Conservation (phyloP, 257 asterid genomes). For the Cruciata laevipes region DNA sequence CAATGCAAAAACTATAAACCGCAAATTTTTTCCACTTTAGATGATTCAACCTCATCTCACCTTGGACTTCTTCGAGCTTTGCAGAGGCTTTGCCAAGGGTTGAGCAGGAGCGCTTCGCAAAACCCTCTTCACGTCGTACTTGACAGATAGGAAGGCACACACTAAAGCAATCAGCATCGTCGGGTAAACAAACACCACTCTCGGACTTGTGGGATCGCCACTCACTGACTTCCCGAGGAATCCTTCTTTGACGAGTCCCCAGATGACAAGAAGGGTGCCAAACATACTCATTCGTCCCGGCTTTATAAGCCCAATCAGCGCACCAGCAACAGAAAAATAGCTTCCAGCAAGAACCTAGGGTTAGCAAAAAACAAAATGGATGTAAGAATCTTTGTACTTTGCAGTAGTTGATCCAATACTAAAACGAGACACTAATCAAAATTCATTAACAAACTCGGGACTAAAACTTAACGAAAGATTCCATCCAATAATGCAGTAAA, state of each 20-base stretch:
- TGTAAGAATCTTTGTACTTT: neutral
- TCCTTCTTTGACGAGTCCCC: constrained; percentile 99
- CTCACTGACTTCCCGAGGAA: constrained; percentile 63
- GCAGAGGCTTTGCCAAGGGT: constrained; percentile 68
- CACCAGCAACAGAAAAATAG: constrained; percentile 91
- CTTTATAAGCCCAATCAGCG: constrained; percentile 63
- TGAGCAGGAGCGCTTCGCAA: constrained; percentile 38
- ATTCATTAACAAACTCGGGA: neutral
- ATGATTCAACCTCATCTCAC: constrained; percentile 37
- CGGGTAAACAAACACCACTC: constrained; percentile 74
- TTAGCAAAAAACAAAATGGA: constrained; percentile 5
- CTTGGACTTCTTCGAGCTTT: constrained; percentile 70
- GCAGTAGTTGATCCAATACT: neutral
- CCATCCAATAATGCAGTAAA: neutral
- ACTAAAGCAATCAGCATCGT: constrained; percentile 78
- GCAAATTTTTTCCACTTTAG: neutral
- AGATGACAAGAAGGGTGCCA: constrained; percentile 70
- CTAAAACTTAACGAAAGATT: neutral
- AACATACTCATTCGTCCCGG: constrained; percentile 99
- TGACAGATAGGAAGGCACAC: constrained; percentile 72
- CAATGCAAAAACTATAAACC: neutral
- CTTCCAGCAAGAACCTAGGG: constrained; percentile 96
- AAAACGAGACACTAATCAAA: neutral
- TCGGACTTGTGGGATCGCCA: constrained; percentile 48
- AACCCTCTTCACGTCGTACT: constrained; percentile 61